phyloP scores from a whole-genome alignment of 2,329 filamentous ascomycete genomes.

The Trichoderma gracile region DNA sequence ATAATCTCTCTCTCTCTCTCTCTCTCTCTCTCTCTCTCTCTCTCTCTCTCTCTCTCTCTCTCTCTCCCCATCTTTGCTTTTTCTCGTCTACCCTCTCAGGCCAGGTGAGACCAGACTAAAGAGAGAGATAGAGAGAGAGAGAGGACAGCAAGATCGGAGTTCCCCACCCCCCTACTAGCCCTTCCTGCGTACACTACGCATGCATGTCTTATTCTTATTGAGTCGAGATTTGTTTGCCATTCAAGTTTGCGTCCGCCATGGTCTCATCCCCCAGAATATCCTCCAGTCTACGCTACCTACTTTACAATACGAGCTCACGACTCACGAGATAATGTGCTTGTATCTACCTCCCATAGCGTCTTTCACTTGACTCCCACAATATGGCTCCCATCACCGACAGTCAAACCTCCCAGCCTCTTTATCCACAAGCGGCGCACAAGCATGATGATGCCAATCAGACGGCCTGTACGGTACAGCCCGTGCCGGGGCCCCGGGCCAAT shows the following conservation, averaged over 20 bases:
- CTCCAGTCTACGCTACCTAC: background rate
- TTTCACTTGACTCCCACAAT: background rate
- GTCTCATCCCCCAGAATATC: background rate
- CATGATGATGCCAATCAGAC: background rate
- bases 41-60: background rate
- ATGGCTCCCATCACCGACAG: background rate
- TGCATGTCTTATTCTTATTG: conserved; percentile 16
- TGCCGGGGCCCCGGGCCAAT: conserved; percentile 4
- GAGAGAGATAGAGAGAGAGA: background rate
- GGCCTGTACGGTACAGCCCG: background rate
- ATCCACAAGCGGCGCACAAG: background rate
- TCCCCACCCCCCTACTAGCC: background rate
- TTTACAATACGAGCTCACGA: too few species aligned
- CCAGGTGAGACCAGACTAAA: background rate
- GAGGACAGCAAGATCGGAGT: too few species aligned
- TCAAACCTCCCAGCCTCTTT: conserved; percentile 1
- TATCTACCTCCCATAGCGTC: background rate
- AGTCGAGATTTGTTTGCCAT: background rate
- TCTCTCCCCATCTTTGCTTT: background rate
- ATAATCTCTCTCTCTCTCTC: background rate
- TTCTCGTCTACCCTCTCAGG: background rate
- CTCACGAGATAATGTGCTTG: background rate
- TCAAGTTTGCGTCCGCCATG: background rate
- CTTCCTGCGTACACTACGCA: background rate
- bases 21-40: background rate